Percentiles rank a stretch among this genome's conserved stretches.
These are phyloP conservation scores for Agrostemma githago DNA, from an alignment of 148 eudicot genomes.

Conservation along the genomic window DNA sequence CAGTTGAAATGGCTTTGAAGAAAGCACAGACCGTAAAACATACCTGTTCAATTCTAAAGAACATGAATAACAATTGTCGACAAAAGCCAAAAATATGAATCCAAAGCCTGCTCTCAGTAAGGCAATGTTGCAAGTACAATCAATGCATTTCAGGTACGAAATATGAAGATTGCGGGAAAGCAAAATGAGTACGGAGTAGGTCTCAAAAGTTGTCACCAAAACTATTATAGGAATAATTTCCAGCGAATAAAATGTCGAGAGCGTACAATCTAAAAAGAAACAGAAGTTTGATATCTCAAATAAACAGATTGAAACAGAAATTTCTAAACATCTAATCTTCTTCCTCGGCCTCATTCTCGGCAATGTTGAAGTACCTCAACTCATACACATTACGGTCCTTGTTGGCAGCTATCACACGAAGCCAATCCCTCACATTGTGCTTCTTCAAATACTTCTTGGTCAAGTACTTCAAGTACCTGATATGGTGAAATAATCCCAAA, in stretches of 20 bases:
- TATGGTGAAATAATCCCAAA: not conserved
- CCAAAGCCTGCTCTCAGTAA: no score
- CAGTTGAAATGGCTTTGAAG: not conserved
- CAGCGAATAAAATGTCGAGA: constrained; percentile 9
- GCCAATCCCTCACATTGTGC: constrained; percentile 82
- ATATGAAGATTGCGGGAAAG: no score
- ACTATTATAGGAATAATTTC: constrained; percentile 8
- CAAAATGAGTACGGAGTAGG: no score
- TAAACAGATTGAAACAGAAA: constrained; percentile 4
- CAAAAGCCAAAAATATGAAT: no score
- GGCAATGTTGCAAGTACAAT: no score
- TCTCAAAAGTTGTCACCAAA: not conserved
- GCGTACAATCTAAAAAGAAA: constrained; percentile 16
- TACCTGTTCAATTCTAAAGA: not conserved
- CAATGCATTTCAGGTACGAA: no score
- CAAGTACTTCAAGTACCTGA: constrained; percentile 73
- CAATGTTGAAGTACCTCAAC: constrained; percentile 80
- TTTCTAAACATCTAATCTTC: constrained; percentile 32
- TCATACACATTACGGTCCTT: constrained; percentile 71
- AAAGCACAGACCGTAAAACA: not conserved
- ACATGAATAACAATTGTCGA: not conserved
- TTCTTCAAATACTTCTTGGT: constrained; percentile 84
- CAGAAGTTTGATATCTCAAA: constrained; percentile 5
- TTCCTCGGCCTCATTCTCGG: constrained; percentile 79
- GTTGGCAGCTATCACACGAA: constrained; percentile 75